A percentile compares a stretch with the other conserved stretches of the same genome.
Conservation (phyloP, 2,329 filamentous ascomycete species). For the Elsinoe necatrix region DNA sequence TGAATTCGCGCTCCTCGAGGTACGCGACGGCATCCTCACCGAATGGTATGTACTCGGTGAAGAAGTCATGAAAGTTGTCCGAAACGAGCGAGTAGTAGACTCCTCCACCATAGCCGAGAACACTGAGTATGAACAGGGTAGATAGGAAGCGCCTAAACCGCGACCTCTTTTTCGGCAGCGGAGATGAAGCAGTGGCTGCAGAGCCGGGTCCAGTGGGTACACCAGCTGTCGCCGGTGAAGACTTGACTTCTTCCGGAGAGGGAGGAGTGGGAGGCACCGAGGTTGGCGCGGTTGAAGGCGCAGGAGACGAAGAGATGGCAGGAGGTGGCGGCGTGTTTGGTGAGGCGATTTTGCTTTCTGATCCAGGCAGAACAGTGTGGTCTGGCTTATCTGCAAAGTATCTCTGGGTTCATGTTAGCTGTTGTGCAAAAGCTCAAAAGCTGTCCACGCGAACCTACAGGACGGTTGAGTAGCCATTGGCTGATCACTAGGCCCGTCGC, state of each 20-base stretch:
- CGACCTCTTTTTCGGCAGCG: slow-evolving; percentile 53
- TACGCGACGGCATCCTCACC: slow-evolving; percentile 92
- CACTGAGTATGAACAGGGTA: slow-evolving; percentile 66
- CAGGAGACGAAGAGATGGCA: slow-evolving; percentile 15
- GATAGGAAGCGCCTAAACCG: slow-evolving; percentile 70
- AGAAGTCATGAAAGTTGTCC: slow-evolving; percentile 99
- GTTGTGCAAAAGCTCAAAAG: not conserved
- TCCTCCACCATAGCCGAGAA: slow-evolving; percentile 74
- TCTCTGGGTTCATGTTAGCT: slow-evolving; percentile 21
- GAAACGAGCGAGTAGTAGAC: slow-evolving; percentile 88
- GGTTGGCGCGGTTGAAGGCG: slow-evolving; percentile 17
- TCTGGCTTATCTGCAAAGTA: slow-evolving; percentile 28
- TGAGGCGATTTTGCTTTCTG: slow-evolving; percentile 24
- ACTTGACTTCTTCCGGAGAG: slow-evolving; percentile 17
- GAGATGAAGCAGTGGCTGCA: slow-evolving; percentile 34
- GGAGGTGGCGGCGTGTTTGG: slow-evolving; percentile 25
- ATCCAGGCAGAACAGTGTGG: slow-evolving; percentile 29
- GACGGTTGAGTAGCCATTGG: slow-evolving; percentile 19
- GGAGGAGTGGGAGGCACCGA: slow-evolving; percentile 23
- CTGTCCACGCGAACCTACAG: slow-evolving; percentile 13
- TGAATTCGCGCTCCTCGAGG: slow-evolving; percentile 90
- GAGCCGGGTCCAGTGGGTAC: slow-evolving; percentile 35
- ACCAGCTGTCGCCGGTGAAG: slow-evolving; percentile 12
- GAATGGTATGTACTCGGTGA: slow-evolving; percentile 91
- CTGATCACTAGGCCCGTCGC: slow-evolving; percentile 7